Conservation (phyloP, 129 eudicot genomes). For the Saposhnikovia divaricata region DNA sequence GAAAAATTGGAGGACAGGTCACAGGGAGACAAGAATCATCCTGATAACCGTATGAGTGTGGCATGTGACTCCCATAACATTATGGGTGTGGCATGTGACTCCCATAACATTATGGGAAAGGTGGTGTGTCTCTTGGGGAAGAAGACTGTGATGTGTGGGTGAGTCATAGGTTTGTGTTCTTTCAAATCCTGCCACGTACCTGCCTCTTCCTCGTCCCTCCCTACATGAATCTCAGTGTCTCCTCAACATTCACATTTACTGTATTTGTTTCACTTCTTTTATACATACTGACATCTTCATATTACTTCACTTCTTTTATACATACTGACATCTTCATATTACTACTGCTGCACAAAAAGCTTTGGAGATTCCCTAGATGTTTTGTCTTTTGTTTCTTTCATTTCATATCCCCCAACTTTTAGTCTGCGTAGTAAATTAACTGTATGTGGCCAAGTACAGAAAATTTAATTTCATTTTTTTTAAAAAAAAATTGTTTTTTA, state of each 20-base stretch:
- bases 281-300: too few relatives aligned
- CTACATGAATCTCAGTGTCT: too few relatives aligned
- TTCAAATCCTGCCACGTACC: background rate
- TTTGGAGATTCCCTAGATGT: background rate
- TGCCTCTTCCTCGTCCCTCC: background rate
- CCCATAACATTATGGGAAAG: background rate
- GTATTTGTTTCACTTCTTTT: too few relatives aligned
- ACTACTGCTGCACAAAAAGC: too few relatives aligned
- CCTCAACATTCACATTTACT: too few relatives aligned
- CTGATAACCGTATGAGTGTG: background rate
- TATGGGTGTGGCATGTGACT: background rate
- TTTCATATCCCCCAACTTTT: background rate
- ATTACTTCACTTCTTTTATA: too few relatives aligned
- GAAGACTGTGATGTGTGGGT: background rate
- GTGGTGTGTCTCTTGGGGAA: too few relatives aligned
- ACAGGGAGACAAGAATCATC: background rate
- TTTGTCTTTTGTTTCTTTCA: background rate
- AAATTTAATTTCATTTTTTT: too few relatives aligned
- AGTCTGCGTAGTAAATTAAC: too few relatives aligned
- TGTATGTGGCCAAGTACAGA: too few relatives aligned
- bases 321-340: too few relatives aligned
- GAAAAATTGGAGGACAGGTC: background rate
- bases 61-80: background rate
- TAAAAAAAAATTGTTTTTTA: too few relatives aligned
- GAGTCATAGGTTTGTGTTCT: background rate